Evolutionary conservation across 495 filamentous ascomycete species (phyloP).

Genomic region (Aspergillus funiculosus): DNA sequence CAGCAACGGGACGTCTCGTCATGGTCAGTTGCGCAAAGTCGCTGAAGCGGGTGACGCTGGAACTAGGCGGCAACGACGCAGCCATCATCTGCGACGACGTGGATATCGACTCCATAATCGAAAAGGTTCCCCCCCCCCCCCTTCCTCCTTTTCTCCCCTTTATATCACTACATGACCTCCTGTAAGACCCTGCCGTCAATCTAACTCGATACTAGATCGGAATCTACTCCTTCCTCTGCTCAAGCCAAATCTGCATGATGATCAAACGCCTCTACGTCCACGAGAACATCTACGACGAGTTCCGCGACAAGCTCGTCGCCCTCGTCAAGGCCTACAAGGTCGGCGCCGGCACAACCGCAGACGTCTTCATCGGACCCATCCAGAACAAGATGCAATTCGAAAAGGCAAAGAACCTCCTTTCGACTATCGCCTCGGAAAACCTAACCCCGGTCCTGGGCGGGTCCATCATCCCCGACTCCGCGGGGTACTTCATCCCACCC

Average conservation of each 20-base stretch:
- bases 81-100: conserved; percentile 61
- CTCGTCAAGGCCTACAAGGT: conserved; percentile 46
- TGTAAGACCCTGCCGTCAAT: too few species aligned
- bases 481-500: conserved; percentile 49
- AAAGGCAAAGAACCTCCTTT: conserved; percentile 43
- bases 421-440: conserved; percentile 38
- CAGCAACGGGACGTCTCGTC: conserved; percentile 57
- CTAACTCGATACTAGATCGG: conserved; percentile 16
- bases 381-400: conserved; percentile 54
- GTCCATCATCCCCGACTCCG: conserved; percentile 23
- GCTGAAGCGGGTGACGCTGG: conserved; percentile 54
- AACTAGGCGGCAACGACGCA: conserved; percentile 63
- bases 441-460: conserved; percentile 29
- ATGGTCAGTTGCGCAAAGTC: conserved; percentile 55
- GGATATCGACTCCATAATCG: conserved; percentile 53
- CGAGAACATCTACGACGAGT: conserved; percentile 56
- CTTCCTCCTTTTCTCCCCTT: neutral
- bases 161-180: neutral
- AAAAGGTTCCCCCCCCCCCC: conserved; percentile 31
- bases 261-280: conserved; percentile 64
- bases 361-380: conserved; percentile 47
- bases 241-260: conserved; percentile 44
- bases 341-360: conserved; percentile 34
- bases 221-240: conserved; percentile 52
- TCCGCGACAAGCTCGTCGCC: conserved; percentile 49